phyloP scores from a whole-genome alignment of 2,329 filamentous ascomycete genomes.

The Herpotrichia juniperi region DNA sequence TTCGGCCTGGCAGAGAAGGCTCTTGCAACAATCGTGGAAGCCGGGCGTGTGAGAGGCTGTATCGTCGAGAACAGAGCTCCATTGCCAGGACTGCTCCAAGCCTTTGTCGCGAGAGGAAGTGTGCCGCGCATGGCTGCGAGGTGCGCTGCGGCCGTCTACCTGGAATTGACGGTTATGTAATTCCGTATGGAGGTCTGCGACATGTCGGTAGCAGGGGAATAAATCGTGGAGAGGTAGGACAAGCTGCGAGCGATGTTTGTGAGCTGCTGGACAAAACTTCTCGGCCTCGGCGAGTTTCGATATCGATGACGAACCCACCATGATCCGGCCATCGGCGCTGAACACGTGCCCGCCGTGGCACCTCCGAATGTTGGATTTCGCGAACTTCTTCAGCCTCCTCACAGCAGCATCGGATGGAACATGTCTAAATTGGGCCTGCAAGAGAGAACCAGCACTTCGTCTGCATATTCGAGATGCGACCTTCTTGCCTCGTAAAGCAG shows the following conservation, averaged over 20 bases:
- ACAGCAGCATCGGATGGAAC: no score
- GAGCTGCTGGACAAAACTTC: conserved; percentile 7
- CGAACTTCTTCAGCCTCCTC: no score
- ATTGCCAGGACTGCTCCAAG: conserved; percentile 42
- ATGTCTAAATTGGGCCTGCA: no score
- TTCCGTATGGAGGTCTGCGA: neutral
- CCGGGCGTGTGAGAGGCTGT: conserved; percentile 28
- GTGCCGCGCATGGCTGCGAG: conserved; percentile 41
- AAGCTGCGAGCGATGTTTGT: neutral
- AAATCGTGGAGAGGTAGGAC: neutral
- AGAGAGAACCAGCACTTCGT: no score
- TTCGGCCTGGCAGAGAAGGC: conserved; percentile 14
- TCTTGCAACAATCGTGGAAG: conserved; percentile 20
- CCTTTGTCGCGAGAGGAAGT: conserved; percentile 35
- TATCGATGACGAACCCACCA: conserved; percentile 36
- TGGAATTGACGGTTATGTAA: conserved; percentile 2
- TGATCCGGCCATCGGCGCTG: conserved; percentile 16
- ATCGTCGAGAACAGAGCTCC: conserved; percentile 42
- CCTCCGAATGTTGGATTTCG: no score
- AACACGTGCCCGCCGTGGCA: conserved; percentile 32
- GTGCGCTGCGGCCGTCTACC: conserved; percentile 14
- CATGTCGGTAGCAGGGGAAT: conserved; percentile 2
- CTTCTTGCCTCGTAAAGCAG: no score
- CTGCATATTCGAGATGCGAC: no score
- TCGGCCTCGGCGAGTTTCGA: conserved; percentile 1